Conservation (phyloP, 305 asterid species). For the Solanum hybrid region DNA sequence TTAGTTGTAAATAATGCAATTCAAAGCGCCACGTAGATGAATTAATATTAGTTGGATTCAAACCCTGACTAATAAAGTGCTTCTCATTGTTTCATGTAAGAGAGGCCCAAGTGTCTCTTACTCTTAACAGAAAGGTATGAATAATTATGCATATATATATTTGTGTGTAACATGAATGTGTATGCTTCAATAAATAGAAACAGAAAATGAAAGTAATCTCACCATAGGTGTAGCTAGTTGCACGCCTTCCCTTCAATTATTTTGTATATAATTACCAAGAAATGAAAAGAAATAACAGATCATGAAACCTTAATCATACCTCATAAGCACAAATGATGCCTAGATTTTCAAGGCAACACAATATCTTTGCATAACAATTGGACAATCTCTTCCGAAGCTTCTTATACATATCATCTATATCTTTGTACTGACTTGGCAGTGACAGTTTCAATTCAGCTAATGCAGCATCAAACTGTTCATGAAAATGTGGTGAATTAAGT, state of each 20-base stretch:
- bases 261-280: background rate
- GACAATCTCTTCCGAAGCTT: slow-evolving; percentile 39
- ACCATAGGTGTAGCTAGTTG: background rate
- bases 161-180: background rate
- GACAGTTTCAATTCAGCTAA: slow-evolving; percentile 37
- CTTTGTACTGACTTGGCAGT: slow-evolving; percentile 20
- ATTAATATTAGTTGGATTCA: background rate
- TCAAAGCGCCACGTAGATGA: background rate
- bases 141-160: background rate
- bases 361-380: slow-evolving; percentile 37
- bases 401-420: slow-evolving; percentile 22
- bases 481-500: background rate
- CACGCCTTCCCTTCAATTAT: background rate
- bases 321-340: slow-evolving; percentile 72
- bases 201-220: background rate
- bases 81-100: background rate
- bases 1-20: background rate
- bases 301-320: slow-evolving; percentile 28
- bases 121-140: background rate
- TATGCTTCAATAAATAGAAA: slow-evolving; percentile 3
- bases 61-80: background rate
- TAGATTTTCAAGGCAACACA: slow-evolving; percentile 69
- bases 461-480: slow-evolving; percentile 47
- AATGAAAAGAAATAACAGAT: background rate
- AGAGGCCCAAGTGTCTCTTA: background rate